Conservation (phyloP, 2,329 filamentous ascomycete genomes). For the Cylindrodendrum hubeiense region DNA sequence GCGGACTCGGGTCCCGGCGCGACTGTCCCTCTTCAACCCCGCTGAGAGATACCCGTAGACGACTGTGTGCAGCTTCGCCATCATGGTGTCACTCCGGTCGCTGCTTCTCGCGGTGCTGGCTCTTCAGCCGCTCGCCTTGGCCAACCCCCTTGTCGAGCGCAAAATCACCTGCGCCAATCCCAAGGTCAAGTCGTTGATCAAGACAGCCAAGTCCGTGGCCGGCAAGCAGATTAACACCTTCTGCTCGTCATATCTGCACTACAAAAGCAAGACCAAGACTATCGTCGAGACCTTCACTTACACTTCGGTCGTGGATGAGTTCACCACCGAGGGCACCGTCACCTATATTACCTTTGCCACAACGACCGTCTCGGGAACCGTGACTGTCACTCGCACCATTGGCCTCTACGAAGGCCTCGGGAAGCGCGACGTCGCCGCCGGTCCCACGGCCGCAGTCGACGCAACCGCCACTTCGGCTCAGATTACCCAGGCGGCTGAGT, state of each 20-base stretch:
- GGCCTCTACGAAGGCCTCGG: conserved; percentile 9
- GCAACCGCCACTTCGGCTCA: background rate
- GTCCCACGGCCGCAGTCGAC: background rate
- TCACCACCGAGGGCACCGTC: background rate
- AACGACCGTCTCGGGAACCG: background rate
- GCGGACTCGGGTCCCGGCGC: background rate
- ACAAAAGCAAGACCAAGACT: conserved; percentile 1
- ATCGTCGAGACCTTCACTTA: background rate
- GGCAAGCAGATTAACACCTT: background rate
- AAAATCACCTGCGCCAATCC: conserved; percentile 1
- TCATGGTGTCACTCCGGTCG: conserved; percentile 9
- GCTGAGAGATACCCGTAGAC: too few relatives aligned
- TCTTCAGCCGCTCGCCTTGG: background rate
- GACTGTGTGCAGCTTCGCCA: background rate
- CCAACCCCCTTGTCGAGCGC: background rate
- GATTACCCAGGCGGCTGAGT: background rate
- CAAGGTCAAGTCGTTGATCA: conserved; percentile 11
- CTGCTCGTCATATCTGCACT: background rate
- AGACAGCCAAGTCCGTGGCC: background rate
- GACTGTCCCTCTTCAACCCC: background rate
- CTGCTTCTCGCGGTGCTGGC: conserved; percentile 2
- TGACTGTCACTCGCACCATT: background rate
- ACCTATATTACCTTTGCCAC: background rate
- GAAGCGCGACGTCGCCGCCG: background rate
- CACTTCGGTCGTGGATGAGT: background rate